Conservation (phyloP, 768 basidiomycete genomes). For the Solioccasus polychromus region DNA sequence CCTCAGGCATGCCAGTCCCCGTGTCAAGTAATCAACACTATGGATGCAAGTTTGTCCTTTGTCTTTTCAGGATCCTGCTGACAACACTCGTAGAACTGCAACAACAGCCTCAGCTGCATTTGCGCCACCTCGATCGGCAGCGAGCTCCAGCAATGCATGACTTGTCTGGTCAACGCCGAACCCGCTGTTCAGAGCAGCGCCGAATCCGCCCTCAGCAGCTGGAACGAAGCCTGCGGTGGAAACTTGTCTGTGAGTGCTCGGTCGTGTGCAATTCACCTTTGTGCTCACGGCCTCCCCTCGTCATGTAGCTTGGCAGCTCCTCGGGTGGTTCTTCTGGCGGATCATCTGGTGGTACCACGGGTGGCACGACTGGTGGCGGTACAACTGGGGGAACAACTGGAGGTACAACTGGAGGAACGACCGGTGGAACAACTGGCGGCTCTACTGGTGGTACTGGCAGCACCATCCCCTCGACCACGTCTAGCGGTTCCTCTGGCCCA, state of each 20-base stretch:
- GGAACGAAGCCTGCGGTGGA: slow-evolving; percentile 18
- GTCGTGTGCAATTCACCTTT: too few species aligned
- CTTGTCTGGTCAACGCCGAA: slow-evolving; percentile 10
- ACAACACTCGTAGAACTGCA: too few species aligned
- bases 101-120: not conserved
- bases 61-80: too few species aligned
- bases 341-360: not conserved
- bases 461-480: too few species aligned
- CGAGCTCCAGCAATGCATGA: slow-evolving; percentile 18
- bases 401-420: slow-evolving; percentile 1
- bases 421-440: too few species aligned
- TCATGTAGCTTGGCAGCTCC: too few species aligned
- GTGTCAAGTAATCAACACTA: slow-evolving; percentile 18
- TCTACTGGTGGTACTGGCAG: too few species aligned
- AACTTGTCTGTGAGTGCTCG: slow-evolving; percentile 16
- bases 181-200: slow-evolving; percentile 3
- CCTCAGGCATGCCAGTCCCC: slow-evolving; percentile 21
- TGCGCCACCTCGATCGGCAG: slow-evolving; percentile 13
- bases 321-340: too few species aligned
- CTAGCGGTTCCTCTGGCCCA: too few species aligned
- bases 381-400: too few species aligned
- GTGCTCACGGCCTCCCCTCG: too few species aligned
- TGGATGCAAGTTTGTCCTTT: slow-evolving; percentile 14
- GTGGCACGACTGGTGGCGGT: too few species aligned
- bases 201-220: slow-evolving; percentile 7